Percentiles rank a stretch among this genome's conserved stretches.
phyloP scores from a whole-genome alignment of 106 monocot genomes.

The Acorus gramineus region DNA sequence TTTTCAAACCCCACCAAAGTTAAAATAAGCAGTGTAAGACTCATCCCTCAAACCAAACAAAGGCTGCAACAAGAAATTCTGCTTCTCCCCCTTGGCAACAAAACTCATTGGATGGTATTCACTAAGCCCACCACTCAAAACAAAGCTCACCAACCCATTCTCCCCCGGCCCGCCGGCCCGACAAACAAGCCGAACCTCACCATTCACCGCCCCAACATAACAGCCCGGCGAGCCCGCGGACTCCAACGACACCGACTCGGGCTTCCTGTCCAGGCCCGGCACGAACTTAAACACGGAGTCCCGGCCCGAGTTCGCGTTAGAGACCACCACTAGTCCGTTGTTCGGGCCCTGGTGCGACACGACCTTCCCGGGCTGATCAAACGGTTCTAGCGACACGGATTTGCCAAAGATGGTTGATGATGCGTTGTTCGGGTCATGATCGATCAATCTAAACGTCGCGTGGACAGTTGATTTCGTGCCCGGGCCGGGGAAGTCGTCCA shows the following conservation, averaged over 20 bases:
- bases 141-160: conserved; percentile 29
- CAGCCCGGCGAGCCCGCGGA: conserved; percentile 35
- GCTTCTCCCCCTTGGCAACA: conserved; percentile 32
- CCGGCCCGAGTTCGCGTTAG: not conserved
- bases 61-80: conserved; percentile 55
- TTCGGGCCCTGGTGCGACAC: conserved; percentile 34
- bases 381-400: conserved; percentile 54
- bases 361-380: conserved; percentile 60
- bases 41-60: conserved; percentile 56
- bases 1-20: conserved; percentile 21
- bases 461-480: conserved; percentile 57
- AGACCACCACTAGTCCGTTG: conserved; percentile 16
- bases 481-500: conserved; percentile 35
- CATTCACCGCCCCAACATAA: conserved; percentile 19
- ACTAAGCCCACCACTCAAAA: conserved; percentile 18
- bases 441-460: conserved; percentile 56
- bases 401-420: not conserved
- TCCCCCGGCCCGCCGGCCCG: not conserved
- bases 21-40: conserved; percentile 54
- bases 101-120: conserved; percentile 70
- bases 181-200: conserved; percentile 31
- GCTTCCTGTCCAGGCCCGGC: conserved; percentile 37
- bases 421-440: conserved; percentile 6
- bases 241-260: conserved; percentile 45
- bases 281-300: conserved; percentile 36